These are phyloP conservation scores for Meripilus lineatus DNA, from an alignment of 1,284 basidiomycete species.

Conservation along the genomic window DNA sequence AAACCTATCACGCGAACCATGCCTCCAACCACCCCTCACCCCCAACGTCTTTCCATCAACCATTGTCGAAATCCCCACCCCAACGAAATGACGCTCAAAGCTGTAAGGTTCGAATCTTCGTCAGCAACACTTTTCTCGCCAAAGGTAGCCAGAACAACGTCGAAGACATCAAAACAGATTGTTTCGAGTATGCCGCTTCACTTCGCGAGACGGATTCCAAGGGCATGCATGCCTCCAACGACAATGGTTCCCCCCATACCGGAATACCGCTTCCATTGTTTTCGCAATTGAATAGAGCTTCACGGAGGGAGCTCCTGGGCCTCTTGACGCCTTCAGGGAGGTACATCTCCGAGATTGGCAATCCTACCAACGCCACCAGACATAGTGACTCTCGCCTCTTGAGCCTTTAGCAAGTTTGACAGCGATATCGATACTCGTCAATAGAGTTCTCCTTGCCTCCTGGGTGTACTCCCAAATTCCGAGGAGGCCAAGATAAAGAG, in stretches of 20 bases:
- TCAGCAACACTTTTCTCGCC: slow-evolving; percentile 43
- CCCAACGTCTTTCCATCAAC: slow-evolving; percentile 80
- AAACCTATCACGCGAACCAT: slow-evolving; percentile 73
- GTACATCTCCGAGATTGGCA: slow-evolving; percentile 68
- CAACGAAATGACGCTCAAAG: slow-evolving; percentile 75
- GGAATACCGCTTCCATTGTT: too few relatives aligned
- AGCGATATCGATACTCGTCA: slow-evolving; percentile 79
- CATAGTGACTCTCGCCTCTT: slow-evolving; percentile 76
- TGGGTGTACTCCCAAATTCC: slow-evolving; percentile 87
- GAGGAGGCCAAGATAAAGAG: slow-evolving; percentile 85
- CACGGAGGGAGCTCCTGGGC: slow-evolving; percentile 83
- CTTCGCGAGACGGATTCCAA: slow-evolving; percentile 72
- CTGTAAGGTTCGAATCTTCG: slow-evolving; percentile 55
- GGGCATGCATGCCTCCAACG: slow-evolving; percentile 66
- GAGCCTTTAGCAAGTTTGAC: slow-evolving; percentile 81
- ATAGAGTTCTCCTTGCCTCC: slow-evolving; percentile 79
- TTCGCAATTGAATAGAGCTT: slow-evolving; percentile 87
- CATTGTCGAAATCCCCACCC: slow-evolving; percentile 85
- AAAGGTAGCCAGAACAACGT: slow-evolving; percentile 71
- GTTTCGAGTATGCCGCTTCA: slow-evolving; percentile 69
- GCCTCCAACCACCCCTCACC: slow-evolving; percentile 74
- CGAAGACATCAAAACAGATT: slow-evolving; percentile 82
- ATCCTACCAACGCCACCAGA: slow-evolving; percentile 69
- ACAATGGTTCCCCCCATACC: slow-evolving; percentile 56
- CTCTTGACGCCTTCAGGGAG: slow-evolving; percentile 82